These are phyloP conservation scores for Nakazawaea populi DNA, from an alignment of 805 yeast genomes.

Conservation along the genomic window DNA sequence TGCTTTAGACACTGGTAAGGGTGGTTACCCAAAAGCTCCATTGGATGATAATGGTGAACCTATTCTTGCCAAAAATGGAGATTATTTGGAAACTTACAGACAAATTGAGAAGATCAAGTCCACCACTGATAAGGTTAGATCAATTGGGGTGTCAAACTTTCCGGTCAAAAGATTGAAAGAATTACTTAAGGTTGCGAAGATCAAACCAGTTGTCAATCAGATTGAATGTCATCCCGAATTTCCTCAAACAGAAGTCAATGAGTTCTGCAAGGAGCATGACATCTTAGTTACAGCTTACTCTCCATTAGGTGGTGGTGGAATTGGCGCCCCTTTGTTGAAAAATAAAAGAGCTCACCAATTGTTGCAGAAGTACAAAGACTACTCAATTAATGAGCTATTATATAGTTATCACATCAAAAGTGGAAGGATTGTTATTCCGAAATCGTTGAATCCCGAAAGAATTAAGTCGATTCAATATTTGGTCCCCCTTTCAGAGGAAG, in stretches of 20 bases:
- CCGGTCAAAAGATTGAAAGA: slow-evolving; percentile 25
- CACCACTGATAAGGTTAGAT: slow-evolving; percentile 29
- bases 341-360: slow-evolving; percentile 26
- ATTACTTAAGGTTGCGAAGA: slow-evolving; percentile 27
- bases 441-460: slow-evolving; percentile 66
- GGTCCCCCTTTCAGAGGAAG: slow-evolving; percentile 32
- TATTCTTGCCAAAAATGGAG: slow-evolving; percentile 25
- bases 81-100: slow-evolving; percentile 28
- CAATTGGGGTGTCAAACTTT: slow-evolving; percentile 42
- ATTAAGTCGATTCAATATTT: slow-evolving; percentile 33
- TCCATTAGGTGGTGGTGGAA: slow-evolving; percentile 35
- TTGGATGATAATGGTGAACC: slow-evolving; percentile 19
- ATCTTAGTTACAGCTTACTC: slow-evolving; percentile 33
- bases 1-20: slow-evolving; percentile 7
- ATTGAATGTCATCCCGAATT: slow-evolving; percentile 39
- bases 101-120: slow-evolving; percentile 27
- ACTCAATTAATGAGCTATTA: slow-evolving; percentile 49
- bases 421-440: slow-evolving; percentile 60
- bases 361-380: slow-evolving; percentile 51
- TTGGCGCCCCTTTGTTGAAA: slow-evolving; percentile 32
- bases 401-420: slow-evolving; percentile 59
- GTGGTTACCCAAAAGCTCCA: slow-evolving; percentile 12
- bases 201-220: slow-evolving; percentile 38
- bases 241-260: slow-evolving; percentile 27
- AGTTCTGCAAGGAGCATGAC: slow-evolving; percentile 24